Evolutionary conservation across 495 filamentous ascomycete genomes (phyloP).

Genomic region (Podospora appendiculata): DNA sequence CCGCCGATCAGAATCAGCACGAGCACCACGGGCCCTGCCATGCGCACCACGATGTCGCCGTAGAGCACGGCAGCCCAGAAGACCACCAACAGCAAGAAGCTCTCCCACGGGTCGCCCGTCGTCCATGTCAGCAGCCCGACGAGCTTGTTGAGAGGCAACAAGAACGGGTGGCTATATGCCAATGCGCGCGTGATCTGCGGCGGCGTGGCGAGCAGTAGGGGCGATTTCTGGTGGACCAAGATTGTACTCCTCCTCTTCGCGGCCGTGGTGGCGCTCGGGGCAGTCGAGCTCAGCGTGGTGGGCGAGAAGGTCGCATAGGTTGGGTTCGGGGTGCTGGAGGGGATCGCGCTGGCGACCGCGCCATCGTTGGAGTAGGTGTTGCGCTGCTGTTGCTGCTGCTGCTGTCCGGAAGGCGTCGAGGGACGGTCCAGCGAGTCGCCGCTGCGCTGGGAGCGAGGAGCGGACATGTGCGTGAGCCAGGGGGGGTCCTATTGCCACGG

Average conservation of each 20-base stretch:
- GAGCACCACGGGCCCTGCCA: constrained; percentile 74
- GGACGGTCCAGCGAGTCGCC: constrained; percentile 23
- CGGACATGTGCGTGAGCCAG: constrained; percentile 44
- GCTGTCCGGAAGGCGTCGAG: constrained; percentile 16
- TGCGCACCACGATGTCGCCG: constrained; percentile 70
- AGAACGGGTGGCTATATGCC: constrained; percentile 88
- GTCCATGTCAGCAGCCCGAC: constrained; percentile 88
- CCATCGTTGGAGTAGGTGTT: constrained; percentile 19
- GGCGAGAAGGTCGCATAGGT: constrained; percentile 63
- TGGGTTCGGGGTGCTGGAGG: constrained; percentile 16
- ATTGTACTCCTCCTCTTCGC: constrained; percentile 79
- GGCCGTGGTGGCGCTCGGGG: constrained; percentile 47
- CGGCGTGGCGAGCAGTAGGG: constrained; percentile 84
- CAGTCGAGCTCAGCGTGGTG: constrained; percentile 54
- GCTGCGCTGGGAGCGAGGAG: constrained; percentile 28
- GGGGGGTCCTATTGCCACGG: constrained; percentile 32
- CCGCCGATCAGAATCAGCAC: constrained; percentile 74
- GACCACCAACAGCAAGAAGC: constrained; percentile 73
- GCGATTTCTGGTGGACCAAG: constrained; percentile 93
- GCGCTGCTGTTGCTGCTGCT: constrained; percentile 1
- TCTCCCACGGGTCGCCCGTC: constrained; percentile 88
- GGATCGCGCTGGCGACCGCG: constrained; percentile 4
- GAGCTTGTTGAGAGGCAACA: constrained; percentile 76
- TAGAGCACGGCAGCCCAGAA: constrained; percentile 88
- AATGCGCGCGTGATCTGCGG: constrained; percentile 87